Conservation (phyloP, 805 yeast species). For the Cyberlindnera subsufficiens region DNA sequence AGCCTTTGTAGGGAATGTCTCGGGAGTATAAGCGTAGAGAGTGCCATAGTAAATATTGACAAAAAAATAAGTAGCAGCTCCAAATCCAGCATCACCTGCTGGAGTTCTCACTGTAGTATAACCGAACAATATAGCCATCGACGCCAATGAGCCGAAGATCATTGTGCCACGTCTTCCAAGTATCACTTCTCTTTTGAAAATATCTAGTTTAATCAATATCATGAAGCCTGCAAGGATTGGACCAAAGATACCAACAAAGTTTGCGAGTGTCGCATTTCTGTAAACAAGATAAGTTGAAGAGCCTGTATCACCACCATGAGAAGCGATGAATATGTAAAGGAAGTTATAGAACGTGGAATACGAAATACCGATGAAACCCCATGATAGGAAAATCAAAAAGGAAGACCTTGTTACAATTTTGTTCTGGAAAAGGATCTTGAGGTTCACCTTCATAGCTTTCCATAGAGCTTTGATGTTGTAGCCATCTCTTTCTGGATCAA, state of each 20-base stretch:
- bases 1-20: slow-evolving; percentile 46
- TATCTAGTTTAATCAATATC: slow-evolving; percentile 13
- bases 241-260: slow-evolving; percentile 40
- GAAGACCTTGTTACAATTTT: slow-evolving; percentile 34
- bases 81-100: slow-evolving; percentile 43
- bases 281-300: slow-evolving; percentile 37
- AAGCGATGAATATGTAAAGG: slow-evolving; percentile 43
- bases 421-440: slow-evolving; percentile 39
- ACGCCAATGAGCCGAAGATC: slow-evolving; percentile 42
- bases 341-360: slow-evolving; percentile 49
- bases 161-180: slow-evolving; percentile 57
- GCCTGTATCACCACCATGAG: slow-evolving; percentile 41
- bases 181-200: slow-evolving; percentile 3
- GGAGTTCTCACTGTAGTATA: slow-evolving; percentile 57
- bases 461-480: slow-evolving; percentile 12
- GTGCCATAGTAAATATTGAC: slow-evolving; percentile 50
- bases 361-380: slow-evolving; percentile 51
- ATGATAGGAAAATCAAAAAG: slow-evolving; percentile 37
- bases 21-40: slow-evolving; percentile 63
- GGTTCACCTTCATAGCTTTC: slow-evolving; percentile 28
- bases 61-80: slow-evolving; percentile 42
- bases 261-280: slow-evolving; percentile 41
- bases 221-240: slow-evolving; percentile 41
- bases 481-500: slow-evolving; percentile 17
- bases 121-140: slow-evolving; percentile 55